These are phyloP conservation scores for Bathelium albidoporum DNA, from an alignment of 495 filamentous ascomycete genomes.

Conservation along the genomic window DNA sequence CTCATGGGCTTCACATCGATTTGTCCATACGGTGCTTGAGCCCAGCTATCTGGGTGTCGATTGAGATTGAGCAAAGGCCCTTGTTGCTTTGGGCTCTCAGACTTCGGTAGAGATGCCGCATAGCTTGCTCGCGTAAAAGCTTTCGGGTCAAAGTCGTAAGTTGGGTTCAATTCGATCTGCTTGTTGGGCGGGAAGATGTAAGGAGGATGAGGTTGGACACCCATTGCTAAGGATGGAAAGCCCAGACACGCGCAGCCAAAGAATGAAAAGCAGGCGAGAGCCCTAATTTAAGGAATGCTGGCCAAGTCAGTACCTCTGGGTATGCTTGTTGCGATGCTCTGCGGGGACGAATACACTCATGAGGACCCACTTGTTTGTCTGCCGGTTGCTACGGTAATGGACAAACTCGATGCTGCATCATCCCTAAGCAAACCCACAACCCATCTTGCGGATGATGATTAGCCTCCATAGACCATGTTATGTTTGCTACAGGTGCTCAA, in stretches of 20 bases:
- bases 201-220: constrained; percentile 51
- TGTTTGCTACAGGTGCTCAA: not conserved
- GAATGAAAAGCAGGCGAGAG: not conserved
- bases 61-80: constrained; percentile 71
- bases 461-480: not conserved
- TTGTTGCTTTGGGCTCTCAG: constrained; percentile 50
- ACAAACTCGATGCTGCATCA: not conserved
- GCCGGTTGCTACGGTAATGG: not conserved
- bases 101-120: constrained; percentile 36
- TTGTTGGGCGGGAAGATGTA: constrained; percentile 62
- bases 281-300: not conserved
- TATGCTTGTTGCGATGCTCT: not conserved
- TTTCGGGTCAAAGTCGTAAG: constrained; percentile 69
- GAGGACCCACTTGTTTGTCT: not conserved
- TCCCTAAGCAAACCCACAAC: not conserved
- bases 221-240: constrained; percentile 10
- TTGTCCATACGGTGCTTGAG: constrained; percentile 37
- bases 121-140: constrained; percentile 65
- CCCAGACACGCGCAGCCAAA: not conserved
- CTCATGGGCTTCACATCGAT: constrained; percentile 56
- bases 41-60: constrained; percentile 62
- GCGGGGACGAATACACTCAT: no score
- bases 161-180: constrained; percentile 41
- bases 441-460: not conserved
- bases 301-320: no score